Conservation (phyloP, 2,329 filamentous ascomycete genomes). For the Bipolaris oryzae region DNA sequence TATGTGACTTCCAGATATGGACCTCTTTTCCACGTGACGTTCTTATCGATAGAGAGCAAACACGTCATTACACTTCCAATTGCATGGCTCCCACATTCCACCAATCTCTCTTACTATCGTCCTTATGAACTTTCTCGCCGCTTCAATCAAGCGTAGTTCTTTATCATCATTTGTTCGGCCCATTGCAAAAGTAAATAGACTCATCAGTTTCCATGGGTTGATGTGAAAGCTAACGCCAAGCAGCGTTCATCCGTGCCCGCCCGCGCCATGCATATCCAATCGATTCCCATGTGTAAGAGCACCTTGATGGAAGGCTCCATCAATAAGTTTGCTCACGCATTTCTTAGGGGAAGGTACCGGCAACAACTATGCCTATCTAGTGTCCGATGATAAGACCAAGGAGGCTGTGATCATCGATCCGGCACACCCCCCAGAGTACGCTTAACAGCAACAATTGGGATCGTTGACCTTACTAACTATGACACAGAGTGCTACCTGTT, state of each 20-base stretch:
- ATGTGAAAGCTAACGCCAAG: conserved; percentile 26
- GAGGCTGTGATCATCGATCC: conserved; percentile 73
- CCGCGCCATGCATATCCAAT: conserved; percentile 80
- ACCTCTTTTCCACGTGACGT: background rate
- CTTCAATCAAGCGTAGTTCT: conserved; percentile 35
- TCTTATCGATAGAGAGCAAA: conserved; percentile 8
- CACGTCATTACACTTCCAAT: conserved; percentile 33
- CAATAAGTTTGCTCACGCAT: conserved; percentile 1
- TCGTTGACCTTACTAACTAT: background rate
- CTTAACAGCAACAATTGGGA: background rate
- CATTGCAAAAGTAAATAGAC: conserved; percentile 16
- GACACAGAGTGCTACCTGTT: conserved; percentile 62
- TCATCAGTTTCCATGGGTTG: too few species aligned
- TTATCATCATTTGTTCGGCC: conserved; percentile 24
- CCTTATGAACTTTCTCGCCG: conserved; percentile 44
- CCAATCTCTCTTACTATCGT: conserved; percentile 45
- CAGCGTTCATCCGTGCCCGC: conserved; percentile 31
- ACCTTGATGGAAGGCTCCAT: conserved; percentile 19
- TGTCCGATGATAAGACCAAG: conserved; percentile 57
- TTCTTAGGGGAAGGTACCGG: conserved; percentile 73
- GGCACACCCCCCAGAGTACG: conserved; percentile 77
- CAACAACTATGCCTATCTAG: conserved; percentile 82
- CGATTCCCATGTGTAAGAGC: conserved; percentile 81
- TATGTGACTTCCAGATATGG: too few species aligned
- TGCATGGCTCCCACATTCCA: conserved; percentile 52